Evolutionary conservation across 805 yeast genomes (phyloP).

Genomic region (Metschnikowia chrysomelidarum): DNA sequence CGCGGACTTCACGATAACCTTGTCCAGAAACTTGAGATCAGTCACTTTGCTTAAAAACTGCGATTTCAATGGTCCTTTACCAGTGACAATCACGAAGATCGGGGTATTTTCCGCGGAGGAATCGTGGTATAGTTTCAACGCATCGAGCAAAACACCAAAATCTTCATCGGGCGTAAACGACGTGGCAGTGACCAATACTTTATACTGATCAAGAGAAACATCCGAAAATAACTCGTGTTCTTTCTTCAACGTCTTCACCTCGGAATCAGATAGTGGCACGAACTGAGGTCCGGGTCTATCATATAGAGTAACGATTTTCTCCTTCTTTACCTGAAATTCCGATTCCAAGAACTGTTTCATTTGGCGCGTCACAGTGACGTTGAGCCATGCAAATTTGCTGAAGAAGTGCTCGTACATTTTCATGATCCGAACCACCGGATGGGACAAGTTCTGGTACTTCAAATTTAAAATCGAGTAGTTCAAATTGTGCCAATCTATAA

Average conservation of each 20-base stretch:
- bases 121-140: slow-evolving; percentile 59
- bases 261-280: slow-evolving; percentile 40
- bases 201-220: slow-evolving; percentile 39
- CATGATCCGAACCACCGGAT: slow-evolving; percentile 62
- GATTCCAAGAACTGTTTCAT: slow-evolving; percentile 61
- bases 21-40: slow-evolving; percentile 41
- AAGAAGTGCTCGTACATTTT: slow-evolving; percentile 61
- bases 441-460: slow-evolving; percentile 50
- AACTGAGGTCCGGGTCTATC: slow-evolving; percentile 83
- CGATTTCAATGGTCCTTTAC: slow-evolving; percentile 83
- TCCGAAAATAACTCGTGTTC: slow-evolving; percentile 28
- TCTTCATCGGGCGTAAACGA: slow-evolving; percentile 97
- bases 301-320: slow-evolving; percentile 61
- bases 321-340: slow-evolving; percentile 50
- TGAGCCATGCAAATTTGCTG: slow-evolving; percentile 62
- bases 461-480: slow-evolving; percentile 80
- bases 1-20: slow-evolving; percentile 56
- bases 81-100: slow-evolving; percentile 80
- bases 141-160: slow-evolving; percentile 63
- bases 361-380: slow-evolving; percentile 75
- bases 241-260: slow-evolving; percentile 29
- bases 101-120: slow-evolving; percentile 30
- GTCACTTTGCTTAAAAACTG: slow-evolving; percentile 49
- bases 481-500: slow-evolving; percentile 96
- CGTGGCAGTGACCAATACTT: slow-evolving; percentile 80